Base-by-base conservation (phyloP, 78 protist genomes). In the Dictyostelium discoideum region DNA sequence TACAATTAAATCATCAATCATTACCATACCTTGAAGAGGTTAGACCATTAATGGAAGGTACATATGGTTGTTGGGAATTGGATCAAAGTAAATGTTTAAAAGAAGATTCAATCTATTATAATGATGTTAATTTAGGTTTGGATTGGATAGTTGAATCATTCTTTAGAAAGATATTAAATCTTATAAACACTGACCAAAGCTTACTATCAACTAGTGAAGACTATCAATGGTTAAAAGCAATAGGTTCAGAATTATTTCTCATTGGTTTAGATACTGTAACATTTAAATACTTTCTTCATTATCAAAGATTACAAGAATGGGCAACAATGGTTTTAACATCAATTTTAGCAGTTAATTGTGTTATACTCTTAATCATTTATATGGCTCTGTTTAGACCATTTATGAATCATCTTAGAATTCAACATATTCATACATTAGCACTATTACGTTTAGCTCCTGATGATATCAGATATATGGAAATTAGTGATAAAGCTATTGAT, bases 341-440 rank as follows among this genome's bases (percentile, higher is more conserved):
- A 6, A 60, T 73, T 5, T n/a, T 67, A 8, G 24, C 73, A 7
- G 84, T 89, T 5, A 29, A 37, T n/a, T 40, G 32, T 20, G 94
- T 89, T 5, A 46, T 67, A 0, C 40, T 89, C 26, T 37, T 82
- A 7, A 11, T 81, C 3, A 37, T 89, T 29, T 89, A 89, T 40
- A 22, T 89, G 26, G 20, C 83, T 2, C 37, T 89, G 0, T 89
- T 81, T 26, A 50, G 94, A 48, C 79, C 83, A 20, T 89, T 89
- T 67, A 65, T 89, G 74, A 89, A 50, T 42, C 79, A 79, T 65
- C 50, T 89, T 5, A 42, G 87, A 65, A 85, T 89, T 16, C 83
- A 89, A 81, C 94, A 89, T 44, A 79, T 82, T 44, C 94, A 89
- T 24, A 89, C 94, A 0, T 67, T 89, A 3, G 94, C 83, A 6